These are phyloP conservation scores for Taxillus chinensis DNA, from an alignment of 164 flowering plant genomes.

Conservation along the genomic window DNA sequence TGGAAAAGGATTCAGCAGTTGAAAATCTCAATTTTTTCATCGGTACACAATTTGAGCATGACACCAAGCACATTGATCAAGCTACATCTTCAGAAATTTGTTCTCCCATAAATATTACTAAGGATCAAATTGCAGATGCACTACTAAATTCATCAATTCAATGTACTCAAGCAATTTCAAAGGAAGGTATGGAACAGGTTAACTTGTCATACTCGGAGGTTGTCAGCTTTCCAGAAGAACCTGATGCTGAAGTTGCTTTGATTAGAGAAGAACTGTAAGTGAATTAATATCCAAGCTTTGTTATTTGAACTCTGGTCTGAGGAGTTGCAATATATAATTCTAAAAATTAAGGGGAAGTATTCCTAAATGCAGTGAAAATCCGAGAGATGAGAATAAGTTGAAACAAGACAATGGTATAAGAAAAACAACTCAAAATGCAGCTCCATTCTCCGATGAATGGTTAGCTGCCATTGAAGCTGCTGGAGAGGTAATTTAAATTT, in stretches of 20 bases:
- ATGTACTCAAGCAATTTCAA: slow-evolving; percentile 3
- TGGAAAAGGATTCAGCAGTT: background rate
- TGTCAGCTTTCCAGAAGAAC: slow-evolving; percentile 3
- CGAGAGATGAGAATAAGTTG: slow-evolving; percentile 15
- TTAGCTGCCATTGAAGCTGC: slow-evolving; percentile 87
- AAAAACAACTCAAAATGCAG: slow-evolving; percentile 41
- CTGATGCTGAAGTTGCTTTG: background rate
- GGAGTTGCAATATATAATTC: background rate
- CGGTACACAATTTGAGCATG: background rate
- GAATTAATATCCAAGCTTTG: too few relatives aligned
- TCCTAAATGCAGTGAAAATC: slow-evolving; percentile 28
- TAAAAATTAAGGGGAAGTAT: background rate
- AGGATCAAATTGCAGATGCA: slow-evolving; percentile 9
- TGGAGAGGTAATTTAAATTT: slow-evolving; percentile 65
- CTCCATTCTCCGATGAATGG: slow-evolving; percentile 98
- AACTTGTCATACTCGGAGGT: background rate
- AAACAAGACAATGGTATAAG: slow-evolving; percentile 18
- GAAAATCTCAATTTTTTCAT: background rate
- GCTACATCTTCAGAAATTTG: slow-evolving; percentile 10
- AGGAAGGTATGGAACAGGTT: slow-evolving; percentile 2
- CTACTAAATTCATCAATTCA: background rate
- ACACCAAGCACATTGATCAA: slow-evolving; percentile 5
- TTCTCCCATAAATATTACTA: slow-evolving; percentile 7
- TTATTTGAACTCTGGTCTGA: background rate
- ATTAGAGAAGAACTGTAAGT: too few relatives aligned